These are phyloP conservation scores for Ceratocystis alfenasii DNA, from an alignment of 2,329 filamentous ascomycete species.

Conservation along the genomic window DNA sequence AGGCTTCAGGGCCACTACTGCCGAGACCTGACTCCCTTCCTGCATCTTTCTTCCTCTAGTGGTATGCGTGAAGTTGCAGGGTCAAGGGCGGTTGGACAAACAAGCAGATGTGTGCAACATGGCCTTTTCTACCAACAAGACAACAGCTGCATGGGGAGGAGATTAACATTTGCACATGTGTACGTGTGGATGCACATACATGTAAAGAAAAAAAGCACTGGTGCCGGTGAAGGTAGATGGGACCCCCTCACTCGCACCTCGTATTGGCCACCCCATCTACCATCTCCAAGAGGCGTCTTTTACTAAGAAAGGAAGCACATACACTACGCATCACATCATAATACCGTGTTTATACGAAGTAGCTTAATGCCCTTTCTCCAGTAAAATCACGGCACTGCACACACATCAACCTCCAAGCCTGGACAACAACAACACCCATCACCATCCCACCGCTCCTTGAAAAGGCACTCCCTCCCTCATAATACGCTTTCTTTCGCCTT, in stretches of 20 bases:
- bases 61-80: not conserved
- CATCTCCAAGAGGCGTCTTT: too few species aligned
- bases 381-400: too few species aligned
- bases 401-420: not conserved
- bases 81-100: not conserved
- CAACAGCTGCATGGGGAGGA: not conserved
- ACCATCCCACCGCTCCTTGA: too few species aligned
- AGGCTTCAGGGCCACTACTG: not conserved
- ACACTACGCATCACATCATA: too few species aligned
- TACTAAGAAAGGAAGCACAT: too few species aligned
- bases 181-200: conserved; percentile 3
- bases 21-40: not conserved
- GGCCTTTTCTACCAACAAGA: not conserved
- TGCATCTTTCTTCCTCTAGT: not conserved
- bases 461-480: not conserved
- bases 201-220: not conserved
- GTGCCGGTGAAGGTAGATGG: not conserved
- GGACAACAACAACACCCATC: not conserved
- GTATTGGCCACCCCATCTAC: not conserved
- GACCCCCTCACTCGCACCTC: not conserved
- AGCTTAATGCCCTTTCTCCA: too few species aligned
- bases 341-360: too few species aligned
- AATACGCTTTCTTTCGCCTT: not conserved
- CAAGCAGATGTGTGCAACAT: not conserved
- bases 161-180: not conserved